A percentile compares a stretch with the other conserved stretches of the same genome.
These are phyloP conservation scores for Cornus suecica DNA, from an alignment of 148 eudicot species.

Conservation along the genomic window DNA sequence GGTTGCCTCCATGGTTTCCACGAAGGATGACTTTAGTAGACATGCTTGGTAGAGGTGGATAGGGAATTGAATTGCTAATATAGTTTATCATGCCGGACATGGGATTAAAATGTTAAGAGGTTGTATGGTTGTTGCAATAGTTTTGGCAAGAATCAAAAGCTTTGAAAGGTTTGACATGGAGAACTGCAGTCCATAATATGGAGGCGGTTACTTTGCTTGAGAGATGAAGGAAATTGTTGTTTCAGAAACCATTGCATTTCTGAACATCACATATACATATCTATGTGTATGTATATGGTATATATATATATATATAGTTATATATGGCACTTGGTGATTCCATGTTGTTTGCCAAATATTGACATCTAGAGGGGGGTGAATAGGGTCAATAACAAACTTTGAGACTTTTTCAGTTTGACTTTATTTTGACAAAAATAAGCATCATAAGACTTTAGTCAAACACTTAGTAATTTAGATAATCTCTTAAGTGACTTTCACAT, in stretches of 20 bases:
- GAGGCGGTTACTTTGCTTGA: not conserved
- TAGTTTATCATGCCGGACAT: not conserved
- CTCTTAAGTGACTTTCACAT: too few relatives aligned
- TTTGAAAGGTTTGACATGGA: not conserved
- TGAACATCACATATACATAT: too few relatives aligned
- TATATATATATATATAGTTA: not conserved
- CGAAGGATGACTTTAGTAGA: constrained; percentile 78
- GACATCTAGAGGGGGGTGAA: too few relatives aligned
- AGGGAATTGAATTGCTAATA: not conserved
- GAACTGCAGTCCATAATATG: not conserved
- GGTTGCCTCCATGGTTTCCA: constrained; percentile 83
- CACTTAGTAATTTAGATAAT: too few relatives aligned
- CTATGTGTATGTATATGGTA: too few relatives aligned
- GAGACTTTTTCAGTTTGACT: too few relatives aligned
- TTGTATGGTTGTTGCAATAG: not conserved
- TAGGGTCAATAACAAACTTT: too few relatives aligned
- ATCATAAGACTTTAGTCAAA: too few relatives aligned
- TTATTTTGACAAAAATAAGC: too few relatives aligned
- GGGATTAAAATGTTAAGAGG: not conserved
- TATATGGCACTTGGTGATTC: not conserved
- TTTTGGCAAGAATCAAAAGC: not conserved
- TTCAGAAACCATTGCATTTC: not conserved
- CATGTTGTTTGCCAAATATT: too few relatives aligned
- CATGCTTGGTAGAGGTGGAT: constrained; percentile 45
- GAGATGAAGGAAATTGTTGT: not conserved